Evolutionary conservation across 352 stramenopile species (phyloP).

Genomic region (Phytopythium mirpurense): DNA sequence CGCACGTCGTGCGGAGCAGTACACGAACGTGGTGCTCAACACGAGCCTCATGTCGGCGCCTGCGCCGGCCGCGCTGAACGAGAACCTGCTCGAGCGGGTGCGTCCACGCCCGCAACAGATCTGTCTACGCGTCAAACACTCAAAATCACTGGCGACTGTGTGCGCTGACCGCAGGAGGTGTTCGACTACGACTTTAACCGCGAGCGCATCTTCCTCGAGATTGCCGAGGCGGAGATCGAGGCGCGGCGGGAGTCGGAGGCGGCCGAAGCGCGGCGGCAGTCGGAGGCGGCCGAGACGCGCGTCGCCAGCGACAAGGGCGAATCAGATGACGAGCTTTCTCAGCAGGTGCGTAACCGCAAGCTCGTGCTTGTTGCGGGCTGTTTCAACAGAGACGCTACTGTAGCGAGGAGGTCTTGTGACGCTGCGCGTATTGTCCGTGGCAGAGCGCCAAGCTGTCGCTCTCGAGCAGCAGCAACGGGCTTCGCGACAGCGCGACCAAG

Average conservation of each 20-base stretch:
- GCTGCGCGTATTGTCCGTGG: neutral
- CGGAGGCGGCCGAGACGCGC: conserved; percentile 18
- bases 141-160: too few relatives aligned
- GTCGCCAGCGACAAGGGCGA: conserved; percentile 19
- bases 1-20: too few relatives aligned
- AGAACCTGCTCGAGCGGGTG: conserved; percentile 59
- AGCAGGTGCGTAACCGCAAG: conserved; percentile 35
- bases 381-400: conserved; percentile 1
- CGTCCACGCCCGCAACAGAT: neutral
- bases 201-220: conserved; percentile 65
- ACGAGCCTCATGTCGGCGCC: conserved; percentile 35
- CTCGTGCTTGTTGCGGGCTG: too few relatives aligned
- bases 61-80: conserved; percentile 34
- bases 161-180: conserved; percentile 29
- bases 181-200: conserved; percentile 75
- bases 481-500: conserved; percentile 27
- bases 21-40: conserved; percentile 55
- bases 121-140: too few relatives aligned
- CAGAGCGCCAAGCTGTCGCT: conserved; percentile 38
- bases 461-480: too few relatives aligned
- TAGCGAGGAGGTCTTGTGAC: neutral
- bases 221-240: conserved; percentile 49
- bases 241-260: too few relatives aligned
- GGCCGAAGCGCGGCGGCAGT: conserved; percentile 42
- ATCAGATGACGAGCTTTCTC: conserved; percentile 35